These are phyloP conservation scores for Salix viminalis DNA, from an alignment of 345 rosid species.

Conservation along the genomic window DNA sequence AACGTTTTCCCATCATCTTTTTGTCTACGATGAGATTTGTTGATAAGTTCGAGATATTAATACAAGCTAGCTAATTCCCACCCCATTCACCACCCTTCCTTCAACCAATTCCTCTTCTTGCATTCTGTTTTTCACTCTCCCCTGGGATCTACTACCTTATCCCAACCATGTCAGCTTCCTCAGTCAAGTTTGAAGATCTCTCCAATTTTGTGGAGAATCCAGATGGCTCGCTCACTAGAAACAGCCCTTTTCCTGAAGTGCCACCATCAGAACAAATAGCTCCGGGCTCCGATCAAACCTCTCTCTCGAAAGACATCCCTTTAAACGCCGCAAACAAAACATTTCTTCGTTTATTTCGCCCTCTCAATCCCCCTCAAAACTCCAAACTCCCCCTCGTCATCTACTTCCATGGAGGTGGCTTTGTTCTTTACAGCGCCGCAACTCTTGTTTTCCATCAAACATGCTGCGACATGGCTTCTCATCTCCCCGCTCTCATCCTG, in stretches of 20 bases:
- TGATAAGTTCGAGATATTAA: no score
- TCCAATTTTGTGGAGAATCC: conserved; percentile 20
- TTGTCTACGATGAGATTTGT: no score
- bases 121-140: no score
- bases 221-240: conserved; percentile 66
- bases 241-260: conserved; percentile 28
- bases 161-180: no score
- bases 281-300: conserved; percentile 14
- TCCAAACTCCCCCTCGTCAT: conserved; percentile 48
- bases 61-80: no score
- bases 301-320: conserved; percentile 55
- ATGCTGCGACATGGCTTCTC: conserved; percentile 42
- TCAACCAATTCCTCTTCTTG: no score
- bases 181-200: no score
- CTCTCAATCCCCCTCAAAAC: conserved; percentile 37
- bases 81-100: no score
- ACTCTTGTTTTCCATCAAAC: conserved; percentile 49
- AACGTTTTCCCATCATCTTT: no score
- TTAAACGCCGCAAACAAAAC: conserved; percentile 48
- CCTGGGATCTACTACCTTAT: no score
- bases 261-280: conserved; percentile 26
- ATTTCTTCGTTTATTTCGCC: conserved; percentile 57
- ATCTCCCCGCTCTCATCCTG: conserved; percentile 46
- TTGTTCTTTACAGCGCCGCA: conserved; percentile 46
- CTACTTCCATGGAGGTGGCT: conserved; percentile 77